phyloP scores from a whole-genome alignment of 176 grass and related monocot genomes.

The Pontederia paniculata region DNA sequence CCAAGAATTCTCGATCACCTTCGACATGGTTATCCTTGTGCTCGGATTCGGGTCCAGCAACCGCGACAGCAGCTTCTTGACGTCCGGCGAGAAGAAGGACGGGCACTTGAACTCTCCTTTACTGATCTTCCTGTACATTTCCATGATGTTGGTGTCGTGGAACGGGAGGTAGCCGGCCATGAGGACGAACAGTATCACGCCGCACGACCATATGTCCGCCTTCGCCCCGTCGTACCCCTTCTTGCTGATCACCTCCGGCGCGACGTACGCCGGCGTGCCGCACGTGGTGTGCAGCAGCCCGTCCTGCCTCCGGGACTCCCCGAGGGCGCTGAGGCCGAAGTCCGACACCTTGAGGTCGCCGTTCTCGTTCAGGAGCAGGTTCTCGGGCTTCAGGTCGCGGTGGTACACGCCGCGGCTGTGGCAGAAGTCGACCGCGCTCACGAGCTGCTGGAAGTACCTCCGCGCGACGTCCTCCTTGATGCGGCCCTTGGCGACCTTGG shows the following conservation, averaged over 20 bases:
- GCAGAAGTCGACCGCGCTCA: conserved; percentile 88
- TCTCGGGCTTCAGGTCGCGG: conserved; percentile 80
- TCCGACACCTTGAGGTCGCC: conserved; percentile 83
- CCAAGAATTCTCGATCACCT: conserved; percentile 58
- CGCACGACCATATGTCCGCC: conserved; percentile 88
- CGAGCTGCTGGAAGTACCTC: conserved; percentile 71
- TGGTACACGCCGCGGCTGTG: conserved; percentile 83
- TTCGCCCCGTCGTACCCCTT: conserved; percentile 75
- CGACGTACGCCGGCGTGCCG: conserved; percentile 81
- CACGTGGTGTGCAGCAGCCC: conserved; percentile 83
- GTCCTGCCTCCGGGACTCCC: conserved; percentile 55
- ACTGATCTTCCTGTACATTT: conserved; percentile 87
- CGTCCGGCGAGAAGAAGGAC: conserved; percentile 49
- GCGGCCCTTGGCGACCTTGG: conserved; percentile 45
- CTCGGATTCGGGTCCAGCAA: conserved; percentile 65
- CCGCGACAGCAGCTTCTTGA: conserved; percentile 39
- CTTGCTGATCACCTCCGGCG: conserved; percentile 89
- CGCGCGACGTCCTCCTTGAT: conserved; percentile 53
- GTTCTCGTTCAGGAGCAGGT: conserved; percentile 71
- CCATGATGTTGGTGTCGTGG: conserved; percentile 72
- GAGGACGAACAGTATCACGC: conserved; percentile 75
- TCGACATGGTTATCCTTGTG: conserved; percentile 54
- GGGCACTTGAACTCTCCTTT: conserved; percentile 59
- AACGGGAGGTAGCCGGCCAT: conserved; percentile 80
- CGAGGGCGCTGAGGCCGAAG: conserved; percentile 64